These are phyloP conservation scores for Fusarium napiforme DNA, from an alignment of 2,329 filamentous ascomycete genomes.

Conservation along the genomic window DNA sequence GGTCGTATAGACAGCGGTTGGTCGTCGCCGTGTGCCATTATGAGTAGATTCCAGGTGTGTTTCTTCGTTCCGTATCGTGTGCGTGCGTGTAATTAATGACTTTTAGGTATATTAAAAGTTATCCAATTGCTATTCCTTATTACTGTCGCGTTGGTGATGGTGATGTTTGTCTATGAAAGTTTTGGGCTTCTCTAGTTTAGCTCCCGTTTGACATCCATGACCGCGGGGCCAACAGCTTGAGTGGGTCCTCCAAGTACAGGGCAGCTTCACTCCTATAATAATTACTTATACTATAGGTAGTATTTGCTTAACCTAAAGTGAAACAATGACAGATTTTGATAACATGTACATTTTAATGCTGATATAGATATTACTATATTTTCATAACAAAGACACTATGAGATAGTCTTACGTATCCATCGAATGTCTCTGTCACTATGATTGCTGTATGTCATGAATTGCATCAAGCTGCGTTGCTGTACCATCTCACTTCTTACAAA, in stretches of 20 bases:
- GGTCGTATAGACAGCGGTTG: constrained; percentile 54
- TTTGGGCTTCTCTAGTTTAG: constrained; percentile 12
- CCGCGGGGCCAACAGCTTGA: constrained; percentile 13
- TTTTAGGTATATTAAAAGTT: not conserved
- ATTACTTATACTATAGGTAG: not conserved
- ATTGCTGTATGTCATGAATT: not conserved
- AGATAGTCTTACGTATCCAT: not conserved
- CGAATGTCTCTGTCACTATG: not conserved
- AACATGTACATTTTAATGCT: not conserved
- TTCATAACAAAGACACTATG: too few relatives aligned
- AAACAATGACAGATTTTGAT: not conserved
- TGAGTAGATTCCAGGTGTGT: not conserved
- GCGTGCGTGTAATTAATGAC: not conserved
- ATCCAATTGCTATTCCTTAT: not conserved
- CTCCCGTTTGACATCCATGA: constrained; percentile 1
- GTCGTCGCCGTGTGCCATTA: constrained; percentile 49
- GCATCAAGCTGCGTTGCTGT: not conserved
- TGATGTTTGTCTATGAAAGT: constrained; percentile 1
- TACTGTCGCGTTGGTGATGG: constrained; percentile 2
- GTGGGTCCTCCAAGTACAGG: not conserved
- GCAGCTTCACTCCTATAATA: not conserved
- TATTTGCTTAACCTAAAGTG: not conserved
- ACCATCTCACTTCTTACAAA: not conserved
- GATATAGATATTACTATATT: not conserved
- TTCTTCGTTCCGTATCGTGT: not conserved